Percentiles rank a stretch among this genome's conserved stretches.
These are phyloP conservation scores for Inga leiocalycina DNA, from an alignment of 306 rosid species.

Conservation along the genomic window DNA sequence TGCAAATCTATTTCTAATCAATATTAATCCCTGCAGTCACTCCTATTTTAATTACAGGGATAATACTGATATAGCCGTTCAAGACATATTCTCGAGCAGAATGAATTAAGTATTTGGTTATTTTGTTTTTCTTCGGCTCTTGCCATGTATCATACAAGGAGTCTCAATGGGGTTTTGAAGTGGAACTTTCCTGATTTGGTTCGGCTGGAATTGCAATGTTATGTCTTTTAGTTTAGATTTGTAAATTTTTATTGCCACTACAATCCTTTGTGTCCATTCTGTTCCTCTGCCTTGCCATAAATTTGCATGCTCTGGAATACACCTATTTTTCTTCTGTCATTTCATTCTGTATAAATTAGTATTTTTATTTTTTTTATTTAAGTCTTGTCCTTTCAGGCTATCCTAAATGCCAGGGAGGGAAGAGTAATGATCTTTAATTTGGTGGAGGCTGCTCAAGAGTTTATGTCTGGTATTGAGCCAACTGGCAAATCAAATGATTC, in stretches of 20 bases:
- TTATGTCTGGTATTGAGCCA: constrained; percentile 81
- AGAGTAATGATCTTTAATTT: constrained; percentile 91
- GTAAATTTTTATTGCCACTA: background rate
- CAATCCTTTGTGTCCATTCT: constrained; percentile 1
- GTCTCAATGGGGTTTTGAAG: background rate
- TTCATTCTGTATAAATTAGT: constrained; percentile 9
- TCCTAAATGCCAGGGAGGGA: constrained; percentile 88
- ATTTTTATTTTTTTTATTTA: background rate
- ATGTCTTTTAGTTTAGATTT: background rate
- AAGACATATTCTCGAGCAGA: background rate
- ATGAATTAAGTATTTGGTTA: background rate
- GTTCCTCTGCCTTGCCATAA: constrained; percentile 16
- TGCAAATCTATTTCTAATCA: background rate
- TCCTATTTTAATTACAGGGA: background rate
- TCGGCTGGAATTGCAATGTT: background rate
- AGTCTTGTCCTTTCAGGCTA: constrained; percentile 63
- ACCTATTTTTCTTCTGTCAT: background rate
- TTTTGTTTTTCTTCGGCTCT: background rate
- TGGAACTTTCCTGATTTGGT: background rate
- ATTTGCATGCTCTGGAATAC: constrained; percentile 1
- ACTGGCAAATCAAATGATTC: constrained; percentile 53
- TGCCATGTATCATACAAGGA: background rate
- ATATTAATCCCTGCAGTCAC: background rate
- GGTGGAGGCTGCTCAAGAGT: constrained; percentile 98
- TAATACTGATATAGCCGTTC: background rate